A percentile compares a stretch with the other conserved stretches of the same genome.
phyloP scores from a whole-genome alignment of 2,329 filamentous ascomycete genomes.

The Claviceps purpurea region DNA sequence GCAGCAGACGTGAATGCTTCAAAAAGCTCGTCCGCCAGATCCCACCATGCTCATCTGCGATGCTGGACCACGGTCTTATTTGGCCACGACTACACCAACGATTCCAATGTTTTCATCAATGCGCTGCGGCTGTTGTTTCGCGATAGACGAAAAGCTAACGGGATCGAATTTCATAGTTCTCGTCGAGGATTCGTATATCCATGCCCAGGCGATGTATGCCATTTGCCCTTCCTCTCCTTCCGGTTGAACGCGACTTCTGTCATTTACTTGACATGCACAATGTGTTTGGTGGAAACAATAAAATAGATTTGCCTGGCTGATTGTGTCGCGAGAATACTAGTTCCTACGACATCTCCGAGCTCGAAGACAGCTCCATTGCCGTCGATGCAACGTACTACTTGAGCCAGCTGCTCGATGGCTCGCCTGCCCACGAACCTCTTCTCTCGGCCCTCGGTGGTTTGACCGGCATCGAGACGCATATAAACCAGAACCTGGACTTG shows the following conservation, averaged over 20 bases:
- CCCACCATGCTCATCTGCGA: neutral
- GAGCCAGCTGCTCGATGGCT: slow-evolving; percentile 57
- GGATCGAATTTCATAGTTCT: slow-evolving; percentile 16
- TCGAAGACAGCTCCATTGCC: slow-evolving; percentile 64
- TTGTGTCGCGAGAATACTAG: slow-evolving; percentile 17
- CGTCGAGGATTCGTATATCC: slow-evolving; percentile 26
- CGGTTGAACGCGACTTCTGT: neutral
- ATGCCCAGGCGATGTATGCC: slow-evolving; percentile 23
- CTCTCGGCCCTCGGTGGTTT: slow-evolving; percentile 81
- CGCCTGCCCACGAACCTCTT: slow-evolving; percentile 68
- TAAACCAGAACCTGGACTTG: slow-evolving; percentile 61
- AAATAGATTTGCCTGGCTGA: neutral
- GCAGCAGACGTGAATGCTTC: neutral
- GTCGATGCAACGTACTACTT: slow-evolving; percentile 89
- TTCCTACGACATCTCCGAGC: slow-evolving; percentile 50
- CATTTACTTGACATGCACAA: neutral
- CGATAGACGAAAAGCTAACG: slow-evolving; percentile 2
- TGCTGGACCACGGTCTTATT: neutral
- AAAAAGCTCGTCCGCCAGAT: neutral
- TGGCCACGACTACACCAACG: neutral
- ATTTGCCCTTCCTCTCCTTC: too few species aligned
- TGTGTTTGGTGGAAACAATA: neutral
- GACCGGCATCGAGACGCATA: slow-evolving; percentile 62
- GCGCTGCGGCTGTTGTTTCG: neutral
- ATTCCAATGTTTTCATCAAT: neutral